These are phyloP conservation scores for Russula dissimulans DNA, from an alignment of 768 basidiomycete genomes.

Conservation along the genomic window DNA sequence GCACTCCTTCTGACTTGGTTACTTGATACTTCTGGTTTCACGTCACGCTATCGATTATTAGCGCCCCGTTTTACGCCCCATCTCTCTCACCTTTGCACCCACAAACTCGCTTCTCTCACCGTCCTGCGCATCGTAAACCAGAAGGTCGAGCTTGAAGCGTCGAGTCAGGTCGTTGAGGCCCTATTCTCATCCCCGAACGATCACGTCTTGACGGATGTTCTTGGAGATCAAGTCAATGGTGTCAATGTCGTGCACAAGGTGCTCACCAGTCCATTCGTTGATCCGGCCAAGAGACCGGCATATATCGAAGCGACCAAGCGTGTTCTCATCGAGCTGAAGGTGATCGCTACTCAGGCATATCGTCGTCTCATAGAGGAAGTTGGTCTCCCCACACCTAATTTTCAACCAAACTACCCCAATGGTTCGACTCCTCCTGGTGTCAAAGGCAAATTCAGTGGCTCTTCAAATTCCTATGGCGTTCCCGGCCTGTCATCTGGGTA, in stretches of 20 bases:
- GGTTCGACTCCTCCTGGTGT: conserved; percentile 50
- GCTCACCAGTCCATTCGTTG: conserved; percentile 77
- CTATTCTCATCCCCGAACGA: conserved; percentile 86
- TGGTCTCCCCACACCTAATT: conserved; percentile 81
- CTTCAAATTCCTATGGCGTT: conserved; percentile 51
- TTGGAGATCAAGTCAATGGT: conserved; percentile 95
- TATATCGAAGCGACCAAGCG: conserved; percentile 85
- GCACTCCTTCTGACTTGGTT: conserved; percentile 95
- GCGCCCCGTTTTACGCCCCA: conserved; percentile 96
- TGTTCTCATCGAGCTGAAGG: conserved; percentile 84
- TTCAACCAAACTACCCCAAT: conserved; percentile 66
- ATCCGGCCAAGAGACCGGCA: conserved; percentile 52
- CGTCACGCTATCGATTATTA: conserved; percentile 88
- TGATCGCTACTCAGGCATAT: conserved; percentile 91
- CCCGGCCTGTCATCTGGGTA: conserved; percentile 74
- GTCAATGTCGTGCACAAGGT: conserved; percentile 91
- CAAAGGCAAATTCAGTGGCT: conserved; percentile 44
- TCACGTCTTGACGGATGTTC: conserved; percentile 85
- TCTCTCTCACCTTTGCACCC: conserved; percentile 92
- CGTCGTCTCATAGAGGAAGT: conserved; percentile 91
- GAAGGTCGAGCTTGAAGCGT: conserved; percentile 85
- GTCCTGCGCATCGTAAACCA: conserved; percentile 96
- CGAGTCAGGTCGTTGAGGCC: conserved; percentile 76
- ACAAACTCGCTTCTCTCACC: conserved; percentile 92
- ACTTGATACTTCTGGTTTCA: conserved; percentile 88